phyloP scores from a whole-genome alignment of 2,329 filamentous ascomycete genomes.

The Diaporthe velutina region DNA sequence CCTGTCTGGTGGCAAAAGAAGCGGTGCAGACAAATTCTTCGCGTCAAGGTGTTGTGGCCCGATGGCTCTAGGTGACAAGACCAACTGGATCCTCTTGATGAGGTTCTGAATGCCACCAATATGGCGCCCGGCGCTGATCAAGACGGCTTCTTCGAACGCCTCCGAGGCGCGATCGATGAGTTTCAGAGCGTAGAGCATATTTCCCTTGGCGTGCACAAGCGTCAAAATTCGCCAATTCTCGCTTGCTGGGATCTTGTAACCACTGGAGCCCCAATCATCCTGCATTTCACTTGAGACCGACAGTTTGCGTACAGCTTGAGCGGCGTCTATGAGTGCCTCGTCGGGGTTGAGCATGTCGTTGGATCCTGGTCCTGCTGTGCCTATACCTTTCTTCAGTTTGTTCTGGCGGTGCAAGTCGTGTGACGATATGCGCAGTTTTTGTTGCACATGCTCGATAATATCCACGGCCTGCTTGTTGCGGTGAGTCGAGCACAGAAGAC shows the following conservation, averaged over 20 bases:
- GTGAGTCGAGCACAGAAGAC: constrained; percentile 84
- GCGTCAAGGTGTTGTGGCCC: constrained; percentile 43
- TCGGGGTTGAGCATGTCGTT: constrained; percentile 42
- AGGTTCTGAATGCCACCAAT: constrained; percentile 81
- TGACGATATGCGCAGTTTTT: constrained; percentile 67
- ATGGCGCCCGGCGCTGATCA: constrained; percentile 84
- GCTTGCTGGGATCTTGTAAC: constrained; percentile 84
- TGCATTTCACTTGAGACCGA: constrained; percentile 32
- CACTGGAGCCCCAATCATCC: constrained; percentile 78
- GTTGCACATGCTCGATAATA: constrained; percentile 88
- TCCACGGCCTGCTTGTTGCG: constrained; percentile 87
- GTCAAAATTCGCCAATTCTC: constrained; percentile 95
- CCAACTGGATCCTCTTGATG: constrained; percentile 81
- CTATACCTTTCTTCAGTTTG: constrained; percentile 40
- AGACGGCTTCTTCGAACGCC: constrained; percentile 94
- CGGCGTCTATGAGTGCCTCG: constrained; percentile 42
- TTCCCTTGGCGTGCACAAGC: constrained; percentile 98
- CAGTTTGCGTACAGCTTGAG: constrained; percentile 39
- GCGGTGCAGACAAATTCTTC: constrained; percentile 65
- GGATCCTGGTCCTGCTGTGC: constrained; percentile 43
- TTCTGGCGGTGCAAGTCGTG: constrained; percentile 44
- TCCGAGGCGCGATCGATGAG: constrained; percentile 84
- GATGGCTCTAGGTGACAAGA: constrained; percentile 67
- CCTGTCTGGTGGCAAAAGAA: constrained; percentile 85
- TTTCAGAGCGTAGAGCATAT: constrained; percentile 93